phyloP scores from a whole-genome alignment of 2,329 filamentous ascomycete species.

The Biscogniauxia sp. region DNA sequence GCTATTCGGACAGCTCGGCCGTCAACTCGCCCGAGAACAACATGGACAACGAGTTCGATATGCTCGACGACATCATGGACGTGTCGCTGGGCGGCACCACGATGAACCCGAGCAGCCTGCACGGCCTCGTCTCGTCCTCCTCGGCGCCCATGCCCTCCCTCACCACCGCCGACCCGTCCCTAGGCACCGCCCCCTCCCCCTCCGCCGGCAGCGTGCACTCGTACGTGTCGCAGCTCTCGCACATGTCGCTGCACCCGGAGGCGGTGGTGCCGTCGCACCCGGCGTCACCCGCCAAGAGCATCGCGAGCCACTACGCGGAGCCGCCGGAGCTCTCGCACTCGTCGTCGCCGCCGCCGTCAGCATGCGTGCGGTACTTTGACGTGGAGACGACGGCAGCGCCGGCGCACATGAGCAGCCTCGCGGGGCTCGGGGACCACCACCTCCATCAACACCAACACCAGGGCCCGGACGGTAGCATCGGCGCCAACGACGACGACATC shows the following conservation, averaged over 20 bases:
- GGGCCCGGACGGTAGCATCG: conserved; percentile 24
- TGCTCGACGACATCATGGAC: conserved; percentile 50
- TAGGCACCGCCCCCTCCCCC: conserved; percentile 40
- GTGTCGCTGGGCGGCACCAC: conserved; percentile 38
- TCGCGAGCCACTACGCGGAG: conserved; percentile 52
- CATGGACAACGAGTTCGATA: conserved; percentile 40
- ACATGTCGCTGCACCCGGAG: conserved; percentile 36
- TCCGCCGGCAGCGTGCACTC: conserved; percentile 45
- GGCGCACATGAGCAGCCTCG: conserved; percentile 32
- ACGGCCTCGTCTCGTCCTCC: conserved; percentile 34
- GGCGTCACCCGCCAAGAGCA: conserved; percentile 40
- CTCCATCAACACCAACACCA: too few relatives aligned
- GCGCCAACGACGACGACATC: conserved; percentile 44
- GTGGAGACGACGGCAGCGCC: conserved; percentile 38
- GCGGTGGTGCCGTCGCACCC: conserved; percentile 33
- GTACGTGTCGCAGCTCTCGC: conserved; percentile 43
- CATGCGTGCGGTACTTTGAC: conserved; percentile 49
- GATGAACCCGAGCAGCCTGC: conserved; percentile 38
- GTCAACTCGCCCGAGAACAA: conserved; percentile 47
- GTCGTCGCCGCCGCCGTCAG: conserved; percentile 50
- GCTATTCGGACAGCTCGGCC: conserved; percentile 55
- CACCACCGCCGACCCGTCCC: conserved; percentile 19
- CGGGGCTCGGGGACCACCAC: conserved; percentile 11
- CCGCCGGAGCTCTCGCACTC: conserved; percentile 61
- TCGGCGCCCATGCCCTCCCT: conserved; percentile 40